Evolutionary conservation across 2,329 filamentous ascomycete species (phyloP).

Genomic region (Scleromitrula shiraiana): DNA sequence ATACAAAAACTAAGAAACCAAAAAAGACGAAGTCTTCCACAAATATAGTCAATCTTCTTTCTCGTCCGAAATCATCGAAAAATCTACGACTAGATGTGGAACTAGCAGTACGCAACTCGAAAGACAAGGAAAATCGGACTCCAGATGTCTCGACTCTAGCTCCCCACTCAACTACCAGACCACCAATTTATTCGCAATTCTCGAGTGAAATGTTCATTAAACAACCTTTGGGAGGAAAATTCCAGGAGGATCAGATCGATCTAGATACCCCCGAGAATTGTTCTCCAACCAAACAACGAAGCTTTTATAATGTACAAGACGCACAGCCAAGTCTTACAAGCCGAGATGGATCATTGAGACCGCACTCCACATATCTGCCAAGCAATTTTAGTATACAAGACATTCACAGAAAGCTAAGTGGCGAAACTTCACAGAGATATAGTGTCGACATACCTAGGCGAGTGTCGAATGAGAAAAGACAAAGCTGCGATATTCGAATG

Average conservation of each 20-base stretch:
- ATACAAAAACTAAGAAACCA: conserved; percentile 45
- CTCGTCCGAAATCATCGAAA: conserved; percentile 65
- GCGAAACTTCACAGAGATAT: conserved; percentile 18
- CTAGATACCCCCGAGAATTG: conserved; percentile 28
- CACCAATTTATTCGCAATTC: conserved; percentile 80
- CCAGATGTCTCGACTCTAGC: conserved; percentile 40
- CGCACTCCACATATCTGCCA: conserved; percentile 28
- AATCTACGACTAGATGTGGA: conserved; percentile 50
- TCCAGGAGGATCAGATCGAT: conserved; percentile 30
- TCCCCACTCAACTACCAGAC: conserved; percentile 38
- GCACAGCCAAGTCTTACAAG: conserved; percentile 22
- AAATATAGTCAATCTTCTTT: conserved; percentile 70
- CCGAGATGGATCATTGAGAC: conserved; percentile 21
- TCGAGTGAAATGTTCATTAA: conserved; percentile 32
- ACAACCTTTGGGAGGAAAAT: conserved; percentile 33
- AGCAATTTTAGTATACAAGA: conserved; percentile 30
- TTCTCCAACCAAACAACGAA: conserved; percentile 25
- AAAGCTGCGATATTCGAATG: conserved; percentile 2
- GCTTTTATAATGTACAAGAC: conserved; percentile 23
- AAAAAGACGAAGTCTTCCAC: conserved; percentile 78
- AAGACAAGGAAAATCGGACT: conserved; percentile 76
- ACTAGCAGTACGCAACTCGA: conserved; percentile 42
- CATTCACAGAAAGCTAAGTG: conserved; percentile 24
- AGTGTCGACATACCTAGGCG: conserved; percentile 23
- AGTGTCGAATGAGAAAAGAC: conserved; percentile 17